A percentile compares a stretch with the other conserved stretches of the same genome.
These are phyloP conservation scores for Bipolaris sorokiniana DNA, from an alignment of 2,329 filamentous ascomycete genomes.

Conservation along the genomic window DNA sequence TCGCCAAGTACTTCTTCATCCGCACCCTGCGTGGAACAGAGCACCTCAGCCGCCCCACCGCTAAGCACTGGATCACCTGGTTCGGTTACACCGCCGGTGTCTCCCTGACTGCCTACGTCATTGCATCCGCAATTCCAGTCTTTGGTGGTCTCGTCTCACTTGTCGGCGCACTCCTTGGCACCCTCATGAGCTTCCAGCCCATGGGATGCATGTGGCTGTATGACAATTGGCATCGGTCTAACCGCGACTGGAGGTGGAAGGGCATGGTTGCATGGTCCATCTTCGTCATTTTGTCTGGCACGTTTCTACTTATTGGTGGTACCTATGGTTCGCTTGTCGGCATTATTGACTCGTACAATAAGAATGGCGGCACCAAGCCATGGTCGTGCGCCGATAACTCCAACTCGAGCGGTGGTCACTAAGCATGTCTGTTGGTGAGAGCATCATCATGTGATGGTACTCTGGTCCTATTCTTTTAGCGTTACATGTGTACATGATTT, in stretches of 20 bases:
- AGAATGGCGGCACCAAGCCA: constrained; percentile 28
- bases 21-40: constrained; percentile 72
- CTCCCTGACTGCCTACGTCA: constrained; percentile 29
- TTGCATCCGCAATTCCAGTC: constrained; percentile 36
- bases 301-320: constrained; percentile 33
- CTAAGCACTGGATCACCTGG: constrained; percentile 37
- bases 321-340: constrained; percentile 36
- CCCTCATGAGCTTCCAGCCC: constrained; percentile 36
- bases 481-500: constrained; percentile 4
- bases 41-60: constrained; percentile 57
- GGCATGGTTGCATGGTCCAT: constrained; percentile 31
- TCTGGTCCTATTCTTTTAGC: constrained; percentile 1
- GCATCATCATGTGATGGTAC: neutral
- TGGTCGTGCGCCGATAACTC: constrained; percentile 39
- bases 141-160: constrained; percentile 38
- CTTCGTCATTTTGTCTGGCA: constrained; percentile 32
- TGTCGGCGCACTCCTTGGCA: constrained; percentile 35
- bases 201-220: constrained; percentile 41
- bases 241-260: constrained; percentile 23
- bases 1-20: constrained; percentile 58
- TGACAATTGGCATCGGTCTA: constrained; percentile 29
- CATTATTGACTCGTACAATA: constrained; percentile 36
- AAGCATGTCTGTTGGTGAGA: neutral
- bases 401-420: constrained; percentile 19
- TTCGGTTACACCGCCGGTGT: constrained; percentile 28